Evolutionary conservation across 768 basidiomycete genomes (phyloP), one percentile per base, ranked within the genome.

Genomic region (Coprinopsis cinerea): DNA sequence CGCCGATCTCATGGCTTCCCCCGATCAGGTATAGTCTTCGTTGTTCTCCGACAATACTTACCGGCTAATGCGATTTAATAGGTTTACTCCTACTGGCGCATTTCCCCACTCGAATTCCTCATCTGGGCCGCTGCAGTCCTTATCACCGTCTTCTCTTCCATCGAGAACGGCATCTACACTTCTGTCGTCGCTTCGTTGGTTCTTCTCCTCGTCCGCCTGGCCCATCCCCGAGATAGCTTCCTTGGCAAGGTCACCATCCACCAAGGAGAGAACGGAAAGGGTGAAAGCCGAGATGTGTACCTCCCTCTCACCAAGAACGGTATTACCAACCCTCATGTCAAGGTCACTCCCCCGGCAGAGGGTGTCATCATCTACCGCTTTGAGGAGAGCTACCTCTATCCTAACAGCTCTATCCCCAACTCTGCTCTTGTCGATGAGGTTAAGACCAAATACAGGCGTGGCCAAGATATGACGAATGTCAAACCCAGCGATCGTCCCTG

Each of bases 301-400:
- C 72, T 97, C 0, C 93, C 95, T 6, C 72, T 95, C 52, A 68
- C 65, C 28, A 68, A 75, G 46, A 73, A 76, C 36, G 77, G 76
- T 40, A 71, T 90, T 41, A 77, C 78, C 55, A 86, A 92, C 65
- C 71, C 82, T 0, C 72, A 78, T 32, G 64, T 96, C 61, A 77
- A 80, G 60, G 81, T 97, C 44, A 73, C 76, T 26, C 79, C 89
- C 3, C 93, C 93, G 14, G 69, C 82, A 7, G 88, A 91, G 1
- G 96, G 96, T 27, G 75, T 98, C 45, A 62, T 99, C 65, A 78
- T 97, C 52, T 99, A 94, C 69, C 85, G 92, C 42, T 83, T 89
- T 57, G 90, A 94, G 62, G 93, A 97, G 65, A 88, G 88, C 54
- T 88, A 86, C 61, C 71, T 95, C 22, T 92, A 88, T 65, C 89